phyloP scores from a whole-genome alignment of 495 filamentous ascomycete species.

The Trichoderma orchidacearum region DNA sequence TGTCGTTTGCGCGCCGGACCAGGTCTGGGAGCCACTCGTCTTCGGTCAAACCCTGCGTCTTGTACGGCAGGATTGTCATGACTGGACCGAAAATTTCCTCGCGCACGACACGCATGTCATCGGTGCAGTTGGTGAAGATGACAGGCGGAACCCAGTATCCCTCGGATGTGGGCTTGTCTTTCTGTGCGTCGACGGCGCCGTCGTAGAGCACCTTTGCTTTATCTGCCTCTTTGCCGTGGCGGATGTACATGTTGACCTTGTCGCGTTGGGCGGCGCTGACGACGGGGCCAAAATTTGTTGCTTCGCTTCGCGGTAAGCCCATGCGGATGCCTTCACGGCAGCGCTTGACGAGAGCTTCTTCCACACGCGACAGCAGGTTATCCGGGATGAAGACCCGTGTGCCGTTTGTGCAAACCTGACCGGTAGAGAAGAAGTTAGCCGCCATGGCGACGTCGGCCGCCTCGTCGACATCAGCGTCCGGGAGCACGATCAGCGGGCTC shows the following conservation, averaged over 20 bases:
- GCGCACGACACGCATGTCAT: conserved; percentile 47
- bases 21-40: conserved; percentile 56
- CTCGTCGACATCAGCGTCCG: conserved; percentile 54
- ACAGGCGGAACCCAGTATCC: conserved; percentile 51
- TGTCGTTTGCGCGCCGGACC: conserved; percentile 55
- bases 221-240: conserved; percentile 18
- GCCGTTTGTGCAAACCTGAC: conserved; percentile 71
- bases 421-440: conserved; percentile 55
- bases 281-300: conserved; percentile 53
- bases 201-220: conserved; percentile 11
- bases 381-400: conserved; percentile 61
- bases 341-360: conserved; percentile 31
- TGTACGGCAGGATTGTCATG: conserved; percentile 55
- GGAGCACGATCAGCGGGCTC: conserved; percentile 55
- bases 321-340: conserved; percentile 46
- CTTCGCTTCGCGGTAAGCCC: conserved; percentile 46
- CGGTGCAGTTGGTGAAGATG: conserved; percentile 55
- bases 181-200: conserved; percentile 10
- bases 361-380: conserved; percentile 42
- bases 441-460: conserved; percentile 61
- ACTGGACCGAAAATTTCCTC: conserved; percentile 50
- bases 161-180: conserved; percentile 34
- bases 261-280: conserved; percentile 23
- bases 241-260: conserved; percentile 18
- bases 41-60: conserved; percentile 50